Evolutionary conservation across 2,329 filamentous ascomycete species (phyloP).

Genomic region (Coniosporium tulheliwenetii): DNA sequence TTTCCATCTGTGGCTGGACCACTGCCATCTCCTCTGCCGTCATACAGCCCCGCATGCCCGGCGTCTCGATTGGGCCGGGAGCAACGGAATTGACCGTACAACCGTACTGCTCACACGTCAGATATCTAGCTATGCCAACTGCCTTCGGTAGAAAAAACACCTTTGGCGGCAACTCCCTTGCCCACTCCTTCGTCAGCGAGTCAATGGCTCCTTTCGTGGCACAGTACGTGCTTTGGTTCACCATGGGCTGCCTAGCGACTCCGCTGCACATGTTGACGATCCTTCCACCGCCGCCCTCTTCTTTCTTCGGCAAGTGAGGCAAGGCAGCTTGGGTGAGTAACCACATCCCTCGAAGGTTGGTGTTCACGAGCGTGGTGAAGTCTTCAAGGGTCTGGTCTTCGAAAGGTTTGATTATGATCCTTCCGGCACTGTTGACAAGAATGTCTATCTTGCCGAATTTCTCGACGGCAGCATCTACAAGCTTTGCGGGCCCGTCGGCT

Average conservation of each 20-base stretch:
- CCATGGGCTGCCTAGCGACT: too few relatives aligned
- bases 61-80: constrained; percentile 8
- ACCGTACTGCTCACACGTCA: constrained; percentile 10
- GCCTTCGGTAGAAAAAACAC: too few relatives aligned
- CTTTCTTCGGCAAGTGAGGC: constrained; percentile 27
- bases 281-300: constrained; percentile 18
- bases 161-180: too few relatives aligned
- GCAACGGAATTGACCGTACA: constrained; percentile 16
- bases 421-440: constrained; percentile 26
- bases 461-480: constrained; percentile 18
- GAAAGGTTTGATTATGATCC: constrained; percentile 15
- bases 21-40: constrained; percentile 1
- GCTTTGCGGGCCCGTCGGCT: constrained; percentile 11
- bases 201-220: neutral
- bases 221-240: too few relatives aligned
- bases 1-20: constrained; percentile 1
- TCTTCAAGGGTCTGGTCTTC: constrained; percentile 30
- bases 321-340: constrained; percentile 38
- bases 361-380: constrained; percentile 37
- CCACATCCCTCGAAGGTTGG: constrained; percentile 40
- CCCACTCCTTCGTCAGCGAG: too few relatives aligned
- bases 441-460: constrained; percentile 28
- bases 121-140: too few relatives aligned
- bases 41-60: constrained; percentile 1
- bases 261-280: constrained; percentile 33